Evolutionary conservation across 306 rosid species (phyloP).

Genomic region (Crotalaria pallida): DNA sequence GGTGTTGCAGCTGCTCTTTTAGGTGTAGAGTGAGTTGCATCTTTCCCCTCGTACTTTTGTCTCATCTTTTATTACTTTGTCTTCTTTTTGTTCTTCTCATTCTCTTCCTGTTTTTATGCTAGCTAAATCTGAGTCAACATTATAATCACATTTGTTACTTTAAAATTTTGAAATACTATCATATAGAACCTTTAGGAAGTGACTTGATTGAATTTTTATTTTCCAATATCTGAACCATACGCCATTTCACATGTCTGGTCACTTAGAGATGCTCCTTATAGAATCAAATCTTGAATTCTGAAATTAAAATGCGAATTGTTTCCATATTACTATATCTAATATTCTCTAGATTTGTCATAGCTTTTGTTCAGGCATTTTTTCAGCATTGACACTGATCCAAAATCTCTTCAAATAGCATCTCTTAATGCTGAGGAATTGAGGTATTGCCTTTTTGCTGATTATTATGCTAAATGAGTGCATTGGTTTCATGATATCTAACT

Average conservation of each 20-base stretch:
- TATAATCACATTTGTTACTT: neutral
- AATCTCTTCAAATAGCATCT: too few species aligned
- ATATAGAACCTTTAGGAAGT: neutral
- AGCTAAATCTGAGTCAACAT: neutral
- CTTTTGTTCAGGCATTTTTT: too few species aligned
- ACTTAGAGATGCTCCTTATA: neutral
- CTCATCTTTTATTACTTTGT: neutral
- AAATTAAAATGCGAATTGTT: too few species aligned
- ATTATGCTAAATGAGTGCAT: too few species aligned
- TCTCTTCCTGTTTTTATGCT: neutral
- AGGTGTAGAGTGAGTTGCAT: slow-evolving; percentile 76
- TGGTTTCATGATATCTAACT: too few species aligned
- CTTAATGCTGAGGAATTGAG: too few species aligned
- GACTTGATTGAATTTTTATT: neutral
- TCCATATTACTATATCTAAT: neutral
- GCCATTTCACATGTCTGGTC: neutral
- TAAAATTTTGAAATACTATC: slow-evolving; percentile 9
- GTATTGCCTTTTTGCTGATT: too few species aligned
- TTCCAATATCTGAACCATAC: neutral
- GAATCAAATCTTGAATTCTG: slow-evolving; percentile 10
- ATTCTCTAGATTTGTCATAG: slow-evolving; percentile 34
- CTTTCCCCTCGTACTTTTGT: slow-evolving; percentile 9
- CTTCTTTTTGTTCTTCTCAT: neutral
- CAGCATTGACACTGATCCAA: too few species aligned
- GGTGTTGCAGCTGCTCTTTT: slow-evolving; percentile 83